Evolutionary conservation across 495 filamentous ascomycete species (phyloP).

Genomic region (Haplographium delicatum): DNA sequence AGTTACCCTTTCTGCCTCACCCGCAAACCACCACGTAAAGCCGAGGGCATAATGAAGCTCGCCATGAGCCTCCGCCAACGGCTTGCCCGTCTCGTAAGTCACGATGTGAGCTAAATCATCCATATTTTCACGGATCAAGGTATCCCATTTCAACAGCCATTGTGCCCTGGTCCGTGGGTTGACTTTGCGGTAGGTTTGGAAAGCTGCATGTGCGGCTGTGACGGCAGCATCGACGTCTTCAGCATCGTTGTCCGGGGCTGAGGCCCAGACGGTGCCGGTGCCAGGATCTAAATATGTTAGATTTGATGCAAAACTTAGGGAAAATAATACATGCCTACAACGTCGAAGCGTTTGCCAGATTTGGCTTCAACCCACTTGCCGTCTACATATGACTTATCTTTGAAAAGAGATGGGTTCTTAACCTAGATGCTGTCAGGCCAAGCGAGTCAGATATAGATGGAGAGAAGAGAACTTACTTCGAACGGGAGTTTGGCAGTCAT

Average conservation of each 20-base stretch:
- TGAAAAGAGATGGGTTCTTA: conserved; percentile 52
- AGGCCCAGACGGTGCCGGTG: conserved; percentile 57
- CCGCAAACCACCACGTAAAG: conserved; percentile 62
- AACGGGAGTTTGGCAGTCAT: conserved; percentile 17
- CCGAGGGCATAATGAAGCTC: conserved; percentile 56
- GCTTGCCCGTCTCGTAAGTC: conserved; percentile 62
- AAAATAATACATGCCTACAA: conserved; percentile 44
- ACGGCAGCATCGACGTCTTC: conserved; percentile 60
- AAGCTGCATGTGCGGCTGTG: conserved; percentile 52
- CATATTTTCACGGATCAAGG: conserved; percentile 42
- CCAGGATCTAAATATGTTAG: conserved; percentile 49
- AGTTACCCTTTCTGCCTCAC: conserved; percentile 65
- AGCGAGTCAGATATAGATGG: neutral
- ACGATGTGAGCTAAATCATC: conserved; percentile 55
- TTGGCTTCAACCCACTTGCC: conserved; percentile 59
- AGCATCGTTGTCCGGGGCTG: conserved; percentile 53
- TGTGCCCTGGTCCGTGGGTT: conserved; percentile 58
- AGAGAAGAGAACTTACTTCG: conserved; percentile 6
- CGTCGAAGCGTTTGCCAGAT: conserved; percentile 60
- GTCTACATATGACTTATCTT: conserved; percentile 54
- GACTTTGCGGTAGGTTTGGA: conserved; percentile 54
- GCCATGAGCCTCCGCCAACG: conserved; percentile 50
- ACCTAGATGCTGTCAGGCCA: conserved; percentile 39
- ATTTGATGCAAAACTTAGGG: neutral
- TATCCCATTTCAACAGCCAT: conserved; percentile 56